Evolutionary conservation across 345 rosid genomes (phyloP), one percentile per base, ranked within the genome.

Genomic region (Eucalyptus guilfoylei): DNA sequence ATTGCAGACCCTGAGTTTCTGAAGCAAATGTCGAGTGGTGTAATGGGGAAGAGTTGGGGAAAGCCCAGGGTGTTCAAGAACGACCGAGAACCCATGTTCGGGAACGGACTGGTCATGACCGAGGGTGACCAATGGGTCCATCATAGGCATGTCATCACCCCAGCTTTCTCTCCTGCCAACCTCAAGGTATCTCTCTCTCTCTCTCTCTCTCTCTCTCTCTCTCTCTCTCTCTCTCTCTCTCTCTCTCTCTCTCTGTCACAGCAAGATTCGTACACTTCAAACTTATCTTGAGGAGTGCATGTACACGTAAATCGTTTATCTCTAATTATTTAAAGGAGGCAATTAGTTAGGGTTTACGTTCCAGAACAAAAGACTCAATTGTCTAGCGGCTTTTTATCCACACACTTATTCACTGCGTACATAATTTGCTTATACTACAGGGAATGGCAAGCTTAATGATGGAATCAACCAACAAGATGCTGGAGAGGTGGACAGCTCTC

Each of bases 91-190:
- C 99, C 99, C 67, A 96, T 97, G 98, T 97, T 97, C 87, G 99
- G 99, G 50, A 92, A 95, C 23, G 99, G 99, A 58, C 91, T 97
- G 89, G 86, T 93, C 17, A 97, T 96, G 99, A 99, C 94, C 58
- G 99, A 97, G 92, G 99, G 99, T 4, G 96, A 96, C n/a, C 97
- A 96, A 6, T 97, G 99, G 99, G 94, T 96, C 89, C 98, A 95
- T 15, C 99, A 95, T 90, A 96, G 99, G 86, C 99, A 95, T 86
- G 90, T 96, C 87, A 96, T 96, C 80, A 96, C 98, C 88, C 99
- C 99, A 8, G 98, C 99, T 32, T 96, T 97, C 89, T 89, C 98
- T 45, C 97, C 96, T 6, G 24, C 93, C 90, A 95, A 95, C 94
- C 92, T 97, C 88, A 97, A 97, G 99, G 97, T 96, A 12, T 85